Evolutionary conservation across 164 flowering plant genomes (phyloP), one percentile per base, ranked within the genome.

Genomic region (Piper longum): DNA sequence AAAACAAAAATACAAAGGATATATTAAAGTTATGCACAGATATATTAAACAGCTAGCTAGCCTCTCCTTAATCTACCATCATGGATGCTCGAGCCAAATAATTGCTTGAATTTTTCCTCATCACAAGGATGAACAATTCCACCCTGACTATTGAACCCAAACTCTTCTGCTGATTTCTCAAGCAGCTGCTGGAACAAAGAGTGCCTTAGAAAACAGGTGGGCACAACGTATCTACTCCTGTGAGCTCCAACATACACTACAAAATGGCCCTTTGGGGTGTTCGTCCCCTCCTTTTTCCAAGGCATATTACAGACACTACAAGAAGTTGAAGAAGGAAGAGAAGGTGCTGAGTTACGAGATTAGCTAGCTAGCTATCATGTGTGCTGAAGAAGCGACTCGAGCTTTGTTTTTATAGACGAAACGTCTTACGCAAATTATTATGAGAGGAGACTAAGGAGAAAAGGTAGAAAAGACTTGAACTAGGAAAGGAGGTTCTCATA

Each of bases 211-310:
- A 43, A 57, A 3, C 61, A 17, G 14, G 51, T 57, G 41, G 70
- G 70, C 12, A 68, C 62, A 16, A 68, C 66, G 41, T 48, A 63
- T 54, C 66, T 57, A 17, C 41, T 62, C 65, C 6, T 61, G 42
- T 62, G 16, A 43, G 44, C 41, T 19, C 70, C 70, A 36, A 68
- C 70, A 43, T 68, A 68, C 36, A 68, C 70, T 12, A 45, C 70
- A 48, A 68, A 68, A 54, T 68, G 70, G 36, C 70, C 70, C 62
- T 62, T 68, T 6, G 70, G 70, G 41, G 68, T 45, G 42, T 26
- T 66, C 57, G 19, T 52, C 57, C 63, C 17, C 39, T 59, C 57
- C 36, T 41, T 26, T 40, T 59, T 59, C 16, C 40, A 48, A 14
- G 68, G 57, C 68, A 66, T 66, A 26, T 26, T 26, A 26, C 48